Evolutionary conservation across 1,284 basidiomycete species (phyloP), one percentile per base, ranked within the genome.

Genomic region (Sutorius eximius): DNA sequence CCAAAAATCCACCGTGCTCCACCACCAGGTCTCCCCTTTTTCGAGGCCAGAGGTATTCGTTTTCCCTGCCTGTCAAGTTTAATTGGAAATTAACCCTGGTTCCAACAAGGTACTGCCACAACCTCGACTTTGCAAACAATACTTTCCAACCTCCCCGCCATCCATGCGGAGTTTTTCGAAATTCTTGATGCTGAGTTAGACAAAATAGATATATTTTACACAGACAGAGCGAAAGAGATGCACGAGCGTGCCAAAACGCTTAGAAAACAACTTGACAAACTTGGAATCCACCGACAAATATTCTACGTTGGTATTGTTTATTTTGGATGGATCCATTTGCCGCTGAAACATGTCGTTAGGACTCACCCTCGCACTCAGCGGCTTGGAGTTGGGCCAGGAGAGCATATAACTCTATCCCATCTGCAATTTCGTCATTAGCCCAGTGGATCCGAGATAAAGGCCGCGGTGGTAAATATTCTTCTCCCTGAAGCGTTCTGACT

Each of bases 171-270:
- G 3, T 96, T 94, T 73, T 90, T 96, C 60, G 78, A 83, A 7
- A 77, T 83, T 37, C 77, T 96, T 3, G 88, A 95, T 60, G 67
- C 68, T 1, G 85, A 96, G 68, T 74, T 95, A 0, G 83, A 87
- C 52, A 93, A 96, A 75, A 83, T 95, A 22, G 87, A 94, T 64
- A 73, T 75, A 3, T 98, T 98, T 70, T 98, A 92, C 67, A 66
- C 81, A 9, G 82, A 82, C 24, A 80, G 88, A 24, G 91, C 93
- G 69, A 74, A 77, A 24, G 91, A 93, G 60, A 85, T 88, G 72
- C 72, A 74, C 22, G 73, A 72, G 29, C 78, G 77, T 55, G 80
- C 82, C 53, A 69, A 66, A 47, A 38, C 66, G 18, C 75, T 96
- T 1, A 80, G 82, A 53, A 76, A 79, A 45, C 95, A 98, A 69